These are phyloP conservation scores for Calonectria pauciramosa DNA, from an alignment of 2,329 filamentous ascomycete species.

Conservation along the genomic window DNA sequence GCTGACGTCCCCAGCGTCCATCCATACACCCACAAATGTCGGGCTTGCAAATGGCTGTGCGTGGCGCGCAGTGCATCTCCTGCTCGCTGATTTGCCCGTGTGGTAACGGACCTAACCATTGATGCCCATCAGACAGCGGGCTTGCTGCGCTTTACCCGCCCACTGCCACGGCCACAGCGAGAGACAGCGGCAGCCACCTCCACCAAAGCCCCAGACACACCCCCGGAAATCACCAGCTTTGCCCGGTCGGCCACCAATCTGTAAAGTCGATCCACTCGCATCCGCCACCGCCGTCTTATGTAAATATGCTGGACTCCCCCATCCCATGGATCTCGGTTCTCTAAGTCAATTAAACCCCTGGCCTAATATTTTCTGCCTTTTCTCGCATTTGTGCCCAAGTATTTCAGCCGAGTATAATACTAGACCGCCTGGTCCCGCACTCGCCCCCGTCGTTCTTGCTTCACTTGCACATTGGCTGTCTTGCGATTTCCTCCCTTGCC, in stretches of 20 bases:
- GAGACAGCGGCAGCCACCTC: slow-evolving; percentile 14
- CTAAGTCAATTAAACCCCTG: slow-evolving; percentile 27
- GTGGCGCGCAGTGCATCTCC: slow-evolving; percentile 13
- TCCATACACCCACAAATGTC: slow-evolving; percentile 14
- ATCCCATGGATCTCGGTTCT: slow-evolving; percentile 24
- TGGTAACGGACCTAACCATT: background rate
- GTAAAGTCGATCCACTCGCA: slow-evolving; percentile 22
- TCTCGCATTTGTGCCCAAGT: slow-evolving; percentile 12
- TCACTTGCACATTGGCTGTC: slow-evolving; percentile 6
- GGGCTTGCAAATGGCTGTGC: slow-evolving; percentile 22
- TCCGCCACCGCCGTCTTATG: slow-evolving; percentile 25
- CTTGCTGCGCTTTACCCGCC: slow-evolving; percentile 5
- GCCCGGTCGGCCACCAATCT: slow-evolving; percentile 13
- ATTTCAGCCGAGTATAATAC: slow-evolving; percentile 2
- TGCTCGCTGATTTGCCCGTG: slow-evolving; percentile 21
- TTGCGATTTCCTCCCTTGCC: background rate
- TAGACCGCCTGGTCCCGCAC: background rate
- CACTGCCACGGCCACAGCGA: slow-evolving; percentile 28
- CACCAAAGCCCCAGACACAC: slow-evolving; percentile 16
- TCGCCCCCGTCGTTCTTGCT: slow-evolving; percentile 8
- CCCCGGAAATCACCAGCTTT: slow-evolving; percentile 13
- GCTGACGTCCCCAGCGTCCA: slow-evolving; percentile 17
- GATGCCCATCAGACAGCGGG: background rate
- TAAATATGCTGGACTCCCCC: slow-evolving; percentile 31
- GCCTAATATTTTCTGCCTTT: background rate